Base-by-base conservation (phyloP, 2,329 filamentous ascomycete species). In the Byssochlamys sp. region DNA sequence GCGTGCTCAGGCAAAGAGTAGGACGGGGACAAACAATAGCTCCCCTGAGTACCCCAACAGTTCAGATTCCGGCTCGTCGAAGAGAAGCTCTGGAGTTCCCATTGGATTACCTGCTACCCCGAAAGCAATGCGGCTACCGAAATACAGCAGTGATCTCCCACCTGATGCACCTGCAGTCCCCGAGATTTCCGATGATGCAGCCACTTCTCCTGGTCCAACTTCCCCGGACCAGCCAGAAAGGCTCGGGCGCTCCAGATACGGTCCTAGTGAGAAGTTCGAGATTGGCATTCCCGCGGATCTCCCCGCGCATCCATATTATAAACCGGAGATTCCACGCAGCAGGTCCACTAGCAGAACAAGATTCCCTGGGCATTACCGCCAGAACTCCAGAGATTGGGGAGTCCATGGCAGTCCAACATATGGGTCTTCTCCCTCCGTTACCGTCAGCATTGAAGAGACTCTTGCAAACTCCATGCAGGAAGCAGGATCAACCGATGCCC, bases 81-180 rank as follows among this genome's bases (percentile, higher is more conserved):
- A 73, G 14, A 76, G 75, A 1, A 74, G 77, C 2, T 79, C 80
- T 12, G 76, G 76, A 1, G 68, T 67, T 1, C 80, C 82, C 4
- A 81, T 92, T 55, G 91, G 91, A 0, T 81, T 96, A n/a, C 91
- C 92, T 12, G 90, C 91, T 1, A 96, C 91, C 0, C 91, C 92
- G 29, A 86, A 90, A 75, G 91, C 91, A 1, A 95, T 96, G 91
- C 84, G 88, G 24, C 84, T 95, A 69, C 82, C 84, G 1, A 84
- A 89, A 50, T 85, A 92, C 63, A 80, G 81, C 70, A 66, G 64
- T 51, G 67, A 67, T 54, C 59, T 64, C 33, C 75, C 78, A 51
- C 71, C 75, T 33, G 77, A 80, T 31, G 76, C 79, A 26, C 81
- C 81, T 26, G 77, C 78, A n/a, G 77, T 84, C 10, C 78, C 81